Conservation (phyloP, 345 rosid genomes). For the Moricandia arvensis region DNA sequence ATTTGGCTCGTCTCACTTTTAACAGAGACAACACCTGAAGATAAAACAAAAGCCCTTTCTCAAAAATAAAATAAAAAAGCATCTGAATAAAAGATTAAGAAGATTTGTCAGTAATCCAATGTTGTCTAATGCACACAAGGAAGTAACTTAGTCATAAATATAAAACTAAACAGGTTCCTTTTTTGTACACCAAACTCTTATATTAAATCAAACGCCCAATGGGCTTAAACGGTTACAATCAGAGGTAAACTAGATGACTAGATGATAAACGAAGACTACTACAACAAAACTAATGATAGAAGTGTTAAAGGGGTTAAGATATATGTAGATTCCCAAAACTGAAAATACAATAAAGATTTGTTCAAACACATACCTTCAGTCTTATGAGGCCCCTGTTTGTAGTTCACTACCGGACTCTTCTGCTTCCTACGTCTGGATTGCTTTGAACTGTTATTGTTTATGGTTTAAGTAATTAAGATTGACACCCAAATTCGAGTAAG, state of each 20-base stretch:
- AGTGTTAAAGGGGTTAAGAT: too few species aligned
- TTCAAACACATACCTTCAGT: conserved; percentile 52
- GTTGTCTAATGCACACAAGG: conserved; percentile 38
- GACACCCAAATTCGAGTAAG: conserved; percentile 12
- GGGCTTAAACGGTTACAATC: too few species aligned
- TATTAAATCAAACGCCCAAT: too few species aligned
- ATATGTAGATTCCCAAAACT: conserved; percentile 9
- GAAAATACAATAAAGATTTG: background rate
- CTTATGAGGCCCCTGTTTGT: conserved; percentile 61
- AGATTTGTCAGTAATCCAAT: conserved; percentile 38
- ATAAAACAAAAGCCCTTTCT: too few species aligned
- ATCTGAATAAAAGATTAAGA: too few species aligned
- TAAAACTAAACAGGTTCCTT: background rate
- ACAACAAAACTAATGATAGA: too few species aligned
- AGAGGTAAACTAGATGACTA: too few species aligned
- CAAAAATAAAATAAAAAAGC: too few species aligned
- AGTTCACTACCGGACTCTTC: conserved; percentile 48
- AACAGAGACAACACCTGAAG: background rate
- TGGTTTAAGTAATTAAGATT: conserved; percentile 9
- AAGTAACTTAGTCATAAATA: background rate
- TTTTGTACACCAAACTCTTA: too few species aligned
- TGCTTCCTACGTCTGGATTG: conserved; percentile 58
- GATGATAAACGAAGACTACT: too few species aligned
- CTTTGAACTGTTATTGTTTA: conserved; percentile 57
- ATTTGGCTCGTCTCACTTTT: background rate